Evolutionary conservation across 176 grass and related monocot species (phyloP).

Genomic region (Canna indica): DNA sequence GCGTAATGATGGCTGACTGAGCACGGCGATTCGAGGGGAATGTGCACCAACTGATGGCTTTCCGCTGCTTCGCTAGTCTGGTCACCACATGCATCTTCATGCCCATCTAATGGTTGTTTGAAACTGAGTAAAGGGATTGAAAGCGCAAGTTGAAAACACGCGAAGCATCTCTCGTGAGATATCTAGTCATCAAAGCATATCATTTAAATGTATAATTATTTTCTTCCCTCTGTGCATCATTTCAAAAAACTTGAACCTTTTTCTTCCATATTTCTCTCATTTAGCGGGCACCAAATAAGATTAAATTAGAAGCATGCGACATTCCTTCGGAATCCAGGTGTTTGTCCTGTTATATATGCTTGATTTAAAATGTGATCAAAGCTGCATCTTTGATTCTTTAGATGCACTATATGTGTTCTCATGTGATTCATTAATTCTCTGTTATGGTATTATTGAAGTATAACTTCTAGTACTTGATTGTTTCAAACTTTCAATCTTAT

Average conservation of each 20-base stretch:
- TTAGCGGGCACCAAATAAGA: no score
- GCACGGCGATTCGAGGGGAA: no score
- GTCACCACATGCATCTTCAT: no score
- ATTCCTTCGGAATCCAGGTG: background rate
- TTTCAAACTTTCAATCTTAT: no score
- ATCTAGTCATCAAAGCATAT: slow-evolving; percentile 1
- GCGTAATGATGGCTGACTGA: background rate
- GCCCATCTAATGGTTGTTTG: background rate
- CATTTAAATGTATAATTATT: slow-evolving; percentile 15
- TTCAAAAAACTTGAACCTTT: no score
- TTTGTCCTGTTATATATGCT: background rate
- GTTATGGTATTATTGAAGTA: no score
- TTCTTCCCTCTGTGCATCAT: no score
- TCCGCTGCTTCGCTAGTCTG: no score
- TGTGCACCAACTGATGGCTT: background rate
- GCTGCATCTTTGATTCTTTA: no score
- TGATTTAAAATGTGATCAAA: background rate
- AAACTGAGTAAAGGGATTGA: background rate
- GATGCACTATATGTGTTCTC: no score
- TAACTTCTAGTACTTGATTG: no score
- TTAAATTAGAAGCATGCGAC: background rate
- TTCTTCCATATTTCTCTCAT: no score
- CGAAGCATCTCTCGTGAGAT: slow-evolving; percentile 18
- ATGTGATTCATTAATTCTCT: background rate
- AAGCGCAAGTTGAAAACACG: background rate